Base-by-base conservation (phyloP, 225 moss, liverwort and hornwort species). In the Antitrichia curtipendula region DNA sequence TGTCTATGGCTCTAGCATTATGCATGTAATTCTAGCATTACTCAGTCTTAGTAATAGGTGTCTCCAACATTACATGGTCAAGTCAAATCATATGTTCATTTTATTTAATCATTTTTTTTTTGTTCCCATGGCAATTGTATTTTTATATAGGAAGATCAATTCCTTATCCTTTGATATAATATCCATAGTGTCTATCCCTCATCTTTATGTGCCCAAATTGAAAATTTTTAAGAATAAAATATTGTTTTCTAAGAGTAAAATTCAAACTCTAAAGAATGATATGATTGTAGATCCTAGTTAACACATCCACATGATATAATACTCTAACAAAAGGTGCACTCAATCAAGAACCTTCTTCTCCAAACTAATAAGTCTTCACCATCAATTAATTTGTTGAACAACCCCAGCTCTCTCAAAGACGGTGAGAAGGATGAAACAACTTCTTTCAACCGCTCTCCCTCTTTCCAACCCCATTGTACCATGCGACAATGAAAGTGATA, bases 241-340 rank as follows among this genome's bases (percentile, higher is more conserved):
- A n/a, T n/a, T n/a, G n/a, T n/a, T n/a, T n/a, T n/a, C n/a, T n/a
- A n/a, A n/a, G n/a, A n/a, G n/a, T n/a, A n/a, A n/a, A n/a, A 45
- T 45, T 8, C 45, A 45, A 45, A 8, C 8, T 45, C 45, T 45
- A 45, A 45, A 8, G 45, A 38, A n/a, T n/a, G n/a, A n/a, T n/a
- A n/a, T n/a, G n/a, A 66, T 22, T n/a, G 10, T 47, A 18, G 8
- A 41, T 5, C 8, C 9, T 69, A 25, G 4, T 19, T 6, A 65
- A 0, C 2, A 2, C 8, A 69, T 8, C 15, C 5, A 25, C 0
- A 0, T 16, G 28, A 45, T 73, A 17, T 0, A 27, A 0, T 47
- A 31, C 13, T 0, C 22, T 3, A 14, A 36, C 16, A 8, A 15
- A 23, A 53, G 2, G 9, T 74, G 2, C 7, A 74, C 12, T 19